Evolutionary conservation across 768 basidiomycete genomes (phyloP), one percentile per base, ranked within the genome.

Genomic region (Neoboletus subvelutipes): DNA sequence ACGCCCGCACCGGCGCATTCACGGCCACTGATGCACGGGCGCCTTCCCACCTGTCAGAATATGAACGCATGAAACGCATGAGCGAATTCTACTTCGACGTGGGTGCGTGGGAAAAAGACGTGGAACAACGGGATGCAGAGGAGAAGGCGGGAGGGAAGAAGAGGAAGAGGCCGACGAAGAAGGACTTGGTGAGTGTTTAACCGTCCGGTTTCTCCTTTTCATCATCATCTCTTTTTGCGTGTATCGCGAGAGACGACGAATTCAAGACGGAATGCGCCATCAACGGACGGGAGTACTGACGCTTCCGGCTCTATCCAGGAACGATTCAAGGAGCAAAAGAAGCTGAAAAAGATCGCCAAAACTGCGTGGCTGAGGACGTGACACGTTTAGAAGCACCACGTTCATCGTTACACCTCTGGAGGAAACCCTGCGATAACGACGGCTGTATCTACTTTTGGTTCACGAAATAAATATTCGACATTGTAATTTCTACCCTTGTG

Each of bases 71-170:
- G 65, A 72, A 73, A 29, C 82, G 92, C 42, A 93, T 93, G 91
- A 91, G 88, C 77, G 82, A 87, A 66, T 88, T 90, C 64, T 94
- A 91, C 72, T 94, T 94, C 59, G 91, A 94, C 60, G 86, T 91
- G 22, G 79, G 78, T n/a, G 80, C 79, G 46, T 94, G 91, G 91
- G 86, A 92, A 71, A 61, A 80, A 52, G 83, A 92, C 29, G 77
- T 90, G 4, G 88, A 82, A 28, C 70, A 77, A 49, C 70, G 78
- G 31, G 60, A 72, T 54, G 64, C 68, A 57, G 73, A 78, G 69
- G 77, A 77, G 52, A 84, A 80, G 46, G 80, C 66, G n/a, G 78
- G 77, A 17, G 81, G 80, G 22, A 88, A 83, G 78, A 92, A 91
- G 77, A 80, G 87, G 62, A 92, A 92, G 72, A 74, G 82, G 52